phyloP scores from a whole-genome alignment of 176 grass and related monocot genomes.

The Eleusine indica region DNA sequence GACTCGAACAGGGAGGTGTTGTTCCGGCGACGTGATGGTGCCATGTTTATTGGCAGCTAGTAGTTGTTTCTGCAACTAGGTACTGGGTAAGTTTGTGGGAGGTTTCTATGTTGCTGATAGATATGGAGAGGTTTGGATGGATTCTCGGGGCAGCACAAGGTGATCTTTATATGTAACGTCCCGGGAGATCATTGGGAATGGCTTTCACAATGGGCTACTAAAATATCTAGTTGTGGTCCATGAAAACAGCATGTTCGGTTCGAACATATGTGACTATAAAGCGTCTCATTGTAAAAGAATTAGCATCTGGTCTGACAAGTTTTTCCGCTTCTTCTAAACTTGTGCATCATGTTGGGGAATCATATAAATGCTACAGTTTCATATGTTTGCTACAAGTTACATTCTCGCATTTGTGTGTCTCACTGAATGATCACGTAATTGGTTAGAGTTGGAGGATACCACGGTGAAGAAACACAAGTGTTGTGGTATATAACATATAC shows the following conservation, averaged over 20 bases:
- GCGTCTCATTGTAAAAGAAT: background rate
- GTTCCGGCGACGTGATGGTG: constrained; percentile 17
- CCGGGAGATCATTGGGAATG: background rate
- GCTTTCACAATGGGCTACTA: background rate
- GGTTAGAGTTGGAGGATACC: too few relatives aligned
- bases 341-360: background rate
- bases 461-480: too few relatives aligned
- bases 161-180: constrained; percentile 14
- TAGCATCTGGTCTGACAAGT: background rate
- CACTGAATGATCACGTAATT: too few relatives aligned
- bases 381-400: background rate
- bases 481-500: too few relatives aligned
- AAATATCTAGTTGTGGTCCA: constrained; percentile 14
- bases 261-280: background rate
- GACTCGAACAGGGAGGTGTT: constrained; percentile 37
- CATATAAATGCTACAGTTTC: too few relatives aligned
- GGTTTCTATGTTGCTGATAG: background rate
- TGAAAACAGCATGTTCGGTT: constrained; percentile 8
- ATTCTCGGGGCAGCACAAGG: background rate
- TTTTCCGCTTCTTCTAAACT: background rate
- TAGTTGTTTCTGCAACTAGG: background rate
- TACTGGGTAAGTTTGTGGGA: background rate
- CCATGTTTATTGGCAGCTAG: background rate
- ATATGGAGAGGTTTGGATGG: background rate
- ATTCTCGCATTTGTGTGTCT: background rate